Conservation (phyloP, 2,329 filamentous ascomycete species). For the Aspergillus sp. region DNA sequence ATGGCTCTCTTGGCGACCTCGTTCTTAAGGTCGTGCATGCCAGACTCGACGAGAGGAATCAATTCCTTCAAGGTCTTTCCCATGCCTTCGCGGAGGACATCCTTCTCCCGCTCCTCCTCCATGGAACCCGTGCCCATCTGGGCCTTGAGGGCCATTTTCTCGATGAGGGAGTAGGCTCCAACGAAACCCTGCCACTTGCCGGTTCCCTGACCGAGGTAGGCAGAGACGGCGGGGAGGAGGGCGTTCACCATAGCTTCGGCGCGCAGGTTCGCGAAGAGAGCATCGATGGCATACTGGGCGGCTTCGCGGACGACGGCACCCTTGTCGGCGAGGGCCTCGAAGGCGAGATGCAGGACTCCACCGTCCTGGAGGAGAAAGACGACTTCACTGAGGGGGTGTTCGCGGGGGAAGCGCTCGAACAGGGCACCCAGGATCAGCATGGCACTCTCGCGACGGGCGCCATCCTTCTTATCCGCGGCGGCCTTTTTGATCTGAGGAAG, state of each 20-base stretch:
- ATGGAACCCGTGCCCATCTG: conserved; percentile 79
- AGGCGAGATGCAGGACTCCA: conserved; percentile 66
- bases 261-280: conserved; percentile 74
- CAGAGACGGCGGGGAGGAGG: conserved; percentile 70
- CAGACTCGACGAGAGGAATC: conserved; percentile 85
- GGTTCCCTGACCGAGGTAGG: conserved; percentile 76
- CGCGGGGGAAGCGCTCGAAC: conserved; percentile 81
- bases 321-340: conserved; percentile 90
- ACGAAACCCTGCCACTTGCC: conserved; percentile 98
- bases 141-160: conserved; percentile 92
- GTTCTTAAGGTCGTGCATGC: conserved; percentile 94
- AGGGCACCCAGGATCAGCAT: conserved; percentile 94
- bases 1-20: conserved; percentile 84
- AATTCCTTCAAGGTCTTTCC: conserved; percentile 73
- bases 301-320: conserved; percentile 83
- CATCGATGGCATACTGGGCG: conserved; percentile 90
- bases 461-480: conserved; percentile 90
- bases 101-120: conserved; percentile 83
- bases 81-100: conserved; percentile 85
- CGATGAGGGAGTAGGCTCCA: conserved; percentile 77
- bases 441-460: conserved; percentile 77
- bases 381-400: conserved; percentile 75
- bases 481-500: conserved; percentile 69
- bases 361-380: conserved; percentile 79
- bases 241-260: conserved; percentile 80